phyloP scores from a whole-genome alignment of 208 protist species.

The Herpetomonas tarakana region DNA sequence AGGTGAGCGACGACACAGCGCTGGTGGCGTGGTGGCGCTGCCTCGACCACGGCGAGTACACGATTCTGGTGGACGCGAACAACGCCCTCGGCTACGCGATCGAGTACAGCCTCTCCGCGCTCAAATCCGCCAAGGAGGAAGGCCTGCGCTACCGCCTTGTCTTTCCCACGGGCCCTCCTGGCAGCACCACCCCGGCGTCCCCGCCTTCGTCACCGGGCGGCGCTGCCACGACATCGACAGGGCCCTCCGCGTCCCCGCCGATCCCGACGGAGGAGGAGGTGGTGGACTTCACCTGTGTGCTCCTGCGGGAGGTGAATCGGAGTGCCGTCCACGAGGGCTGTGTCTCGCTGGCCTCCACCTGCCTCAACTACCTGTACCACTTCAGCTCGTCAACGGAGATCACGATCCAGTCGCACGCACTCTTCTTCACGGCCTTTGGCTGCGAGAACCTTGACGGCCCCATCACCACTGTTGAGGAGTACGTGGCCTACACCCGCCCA shows the following conservation, averaged over 20 bases:
- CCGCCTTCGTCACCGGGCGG: background rate
- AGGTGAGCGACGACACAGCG: conserved; percentile 55
- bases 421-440: conserved; percentile 80
- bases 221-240: background rate
- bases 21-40: conserved; percentile 84
- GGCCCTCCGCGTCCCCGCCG: conserved; percentile 7
- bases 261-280: conserved; percentile 54
- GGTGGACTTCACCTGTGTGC: conserved; percentile 61
- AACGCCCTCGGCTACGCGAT: conserved; percentile 64
- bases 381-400: conserved; percentile 63
- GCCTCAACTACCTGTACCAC: conserved; percentile 80
- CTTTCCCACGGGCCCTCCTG: conserved; percentile 16
- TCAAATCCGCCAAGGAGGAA: conserved; percentile 60
- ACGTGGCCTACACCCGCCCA: conserved; percentile 73
- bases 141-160: conserved; percentile 75
- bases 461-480: conserved; percentile 82
- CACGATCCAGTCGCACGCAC: conserved; percentile 70
- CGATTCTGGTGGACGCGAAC: conserved; percentile 67
- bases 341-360: conserved; percentile 72
- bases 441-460: conserved; percentile 78
- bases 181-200: conserved; percentile 1
- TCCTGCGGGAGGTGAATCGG: conserved; percentile 78
- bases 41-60: conserved; percentile 58
- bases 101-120: conserved; percentile 68
- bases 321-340: conserved; percentile 78